A percentile compares a stretch with the other conserved stretches of the same genome.
phyloP scores from a whole-genome alignment of 208 protist species.

The Entamoeba invadens region DNA sequence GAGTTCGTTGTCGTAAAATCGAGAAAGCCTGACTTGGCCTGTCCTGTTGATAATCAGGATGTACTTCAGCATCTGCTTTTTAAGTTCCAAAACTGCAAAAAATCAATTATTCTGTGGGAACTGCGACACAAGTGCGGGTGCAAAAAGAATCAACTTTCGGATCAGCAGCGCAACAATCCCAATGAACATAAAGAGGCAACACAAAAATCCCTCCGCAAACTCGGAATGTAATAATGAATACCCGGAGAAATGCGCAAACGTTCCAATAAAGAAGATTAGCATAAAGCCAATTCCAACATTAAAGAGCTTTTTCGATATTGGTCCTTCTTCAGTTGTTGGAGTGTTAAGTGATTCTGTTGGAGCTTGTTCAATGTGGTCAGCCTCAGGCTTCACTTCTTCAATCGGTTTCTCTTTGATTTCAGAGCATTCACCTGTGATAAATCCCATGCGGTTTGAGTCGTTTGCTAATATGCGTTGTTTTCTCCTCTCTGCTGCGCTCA shows the following conservation, averaged over 20 bases:
- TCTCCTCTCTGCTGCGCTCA: background rate
- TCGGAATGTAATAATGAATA: background rate
- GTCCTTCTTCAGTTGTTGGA: background rate
- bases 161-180: background rate
- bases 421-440: background rate
- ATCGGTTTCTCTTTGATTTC: background rate
- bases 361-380: background rate
- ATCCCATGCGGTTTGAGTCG: background rate
- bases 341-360: background rate
- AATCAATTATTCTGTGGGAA: too few relatives aligned
- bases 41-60: background rate
- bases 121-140: background rate
- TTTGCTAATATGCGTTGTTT: background rate
- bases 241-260: background rate
- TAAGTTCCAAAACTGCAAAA: background rate
- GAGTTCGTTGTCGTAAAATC: background rate
- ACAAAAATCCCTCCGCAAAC: background rate
- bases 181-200: background rate
- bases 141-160: background rate
- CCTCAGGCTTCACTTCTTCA: background rate
- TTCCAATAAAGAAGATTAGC: background rate
- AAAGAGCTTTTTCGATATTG: background rate
- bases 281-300: background rate
- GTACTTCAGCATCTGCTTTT: background rate
- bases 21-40: background rate